phyloP scores from a whole-genome alignment of 441 rosid genomes.

The Brassica balearica region DNA sequence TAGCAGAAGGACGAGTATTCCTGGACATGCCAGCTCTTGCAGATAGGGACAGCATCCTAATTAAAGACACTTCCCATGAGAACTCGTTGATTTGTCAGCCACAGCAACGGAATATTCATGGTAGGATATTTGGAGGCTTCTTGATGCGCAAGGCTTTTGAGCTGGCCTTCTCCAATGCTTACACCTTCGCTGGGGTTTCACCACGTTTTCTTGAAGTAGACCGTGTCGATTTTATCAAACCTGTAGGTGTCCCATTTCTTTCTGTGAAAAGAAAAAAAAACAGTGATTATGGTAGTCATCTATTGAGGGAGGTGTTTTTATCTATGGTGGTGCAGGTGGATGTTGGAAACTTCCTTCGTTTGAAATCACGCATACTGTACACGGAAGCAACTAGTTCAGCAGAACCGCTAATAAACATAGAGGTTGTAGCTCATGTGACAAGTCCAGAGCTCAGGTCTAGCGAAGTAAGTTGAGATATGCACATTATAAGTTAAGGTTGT shows the following conservation, averaged over 20 bases:
- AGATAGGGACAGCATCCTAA: slow-evolving; percentile 78
- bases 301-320: neutral
- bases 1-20: slow-evolving; percentile 77
- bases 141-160: slow-evolving; percentile 82
- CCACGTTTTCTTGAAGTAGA: slow-evolving; percentile 83
- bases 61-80: slow-evolving; percentile 61
- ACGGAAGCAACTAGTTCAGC: slow-evolving; percentile 68
- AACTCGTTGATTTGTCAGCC: slow-evolving; percentile 83
- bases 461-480: slow-evolving; percentile 59
- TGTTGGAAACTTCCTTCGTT: slow-evolving; percentile 86
- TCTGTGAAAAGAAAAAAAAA: neutral
- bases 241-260: slow-evolving; percentile 53
- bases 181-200: slow-evolving; percentile 74
- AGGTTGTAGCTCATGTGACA: slow-evolving; percentile 94
- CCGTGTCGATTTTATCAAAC: slow-evolving; percentile 80
- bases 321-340: slow-evolving; percentile 50
- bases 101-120: slow-evolving; percentile 80
- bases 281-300: slow-evolving; percentile 2
- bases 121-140: slow-evolving; percentile 82
- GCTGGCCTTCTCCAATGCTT: slow-evolving; percentile 76
- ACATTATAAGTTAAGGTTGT: neutral
- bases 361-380: slow-evolving; percentile 82
- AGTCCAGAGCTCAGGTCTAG: slow-evolving; percentile 84
- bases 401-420: slow-evolving; percentile 78
- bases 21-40: slow-evolving; percentile 89